Evolutionary conservation across 352 stramenopile species (phyloP), one percentile per base, ranked within the genome.

Genomic region (Globisporangium paddicum): DNA sequence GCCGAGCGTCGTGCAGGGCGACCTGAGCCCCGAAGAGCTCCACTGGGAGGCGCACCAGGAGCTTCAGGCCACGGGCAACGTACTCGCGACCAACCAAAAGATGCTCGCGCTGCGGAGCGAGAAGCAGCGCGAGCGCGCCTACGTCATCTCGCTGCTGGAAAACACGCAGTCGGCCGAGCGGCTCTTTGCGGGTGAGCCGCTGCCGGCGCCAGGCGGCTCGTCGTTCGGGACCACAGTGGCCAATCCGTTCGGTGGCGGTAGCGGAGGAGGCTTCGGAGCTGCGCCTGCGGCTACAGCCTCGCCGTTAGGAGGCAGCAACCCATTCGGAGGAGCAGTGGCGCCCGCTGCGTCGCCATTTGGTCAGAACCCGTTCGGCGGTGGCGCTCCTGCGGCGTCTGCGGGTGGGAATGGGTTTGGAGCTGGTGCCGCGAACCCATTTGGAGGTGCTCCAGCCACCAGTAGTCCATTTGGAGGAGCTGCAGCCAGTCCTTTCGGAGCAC

Each of bases 11-110:
- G 78, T 90, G 19, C 52, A 59, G 14, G 78, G 79, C 19, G 81
- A 90, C 47, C 32, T 89, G 38, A 90, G 81, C 41, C 56, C 62
- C 21, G 81, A 90, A 59, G 81, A 90, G 66, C 64, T 74, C 42
- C 70, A 77, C 23, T 83, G 73, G 69, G 78, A 87, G 47, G 69
- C 77, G 30, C 84, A 89, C 49, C 66, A 83, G 46, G 73, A 89
- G 52, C 57, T 86, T 34, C 86, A 86, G 49, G 49, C 68, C 0
- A 66, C 62, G 7, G 78, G 81, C 3, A 76, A 59, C 28, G 77
- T 66, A 37, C 37, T 61, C 9, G 74, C 82, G 46, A 72, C 77
- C 6, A 63, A 55, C 38, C 73, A 80, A 49, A 69, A 63, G 32
- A 52, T 90, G 42, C 68, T 85, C 37, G 26, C 42, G 13, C 64